A percentile compares a stretch with the other conserved stretches of the same genome.
phyloP scores from a whole-genome alignment of 768 basidiomycete genomes.

The Paxillus rubicundulus region DNA sequence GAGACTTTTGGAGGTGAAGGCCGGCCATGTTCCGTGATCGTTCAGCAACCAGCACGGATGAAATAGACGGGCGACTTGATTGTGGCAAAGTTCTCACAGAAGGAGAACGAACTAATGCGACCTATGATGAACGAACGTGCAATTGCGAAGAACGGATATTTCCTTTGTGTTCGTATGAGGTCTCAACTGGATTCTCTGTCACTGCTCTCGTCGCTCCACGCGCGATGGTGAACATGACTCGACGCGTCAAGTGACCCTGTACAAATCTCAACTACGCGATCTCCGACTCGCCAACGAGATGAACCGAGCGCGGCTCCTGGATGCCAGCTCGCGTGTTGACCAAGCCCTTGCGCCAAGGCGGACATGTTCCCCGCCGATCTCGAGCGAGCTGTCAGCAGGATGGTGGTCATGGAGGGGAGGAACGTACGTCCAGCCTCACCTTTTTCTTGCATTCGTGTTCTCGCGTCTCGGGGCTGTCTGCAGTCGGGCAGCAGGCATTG shows the following conservation, averaged over 20 bases:
- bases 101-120: slow-evolving; percentile 96
- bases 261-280: slow-evolving; percentile 86
- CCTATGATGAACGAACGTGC: slow-evolving; percentile 91
- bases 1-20: slow-evolving; percentile 84
- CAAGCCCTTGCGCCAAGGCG: slow-evolving; percentile 88
- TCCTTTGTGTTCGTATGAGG: neutral
- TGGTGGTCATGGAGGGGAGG: slow-evolving; percentile 87
- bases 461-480: neutral
- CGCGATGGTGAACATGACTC: slow-evolving; percentile 81
- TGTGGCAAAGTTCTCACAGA: slow-evolving; percentile 82
- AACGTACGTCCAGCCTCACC: slow-evolving; percentile 55
- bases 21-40: slow-evolving; percentile 27
- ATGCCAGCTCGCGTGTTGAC: slow-evolving; percentile 91
- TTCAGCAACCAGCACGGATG: neutral
- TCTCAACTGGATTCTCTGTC: neutral
- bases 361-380: slow-evolving; percentile 95
- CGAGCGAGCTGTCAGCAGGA: slow-evolving; percentile 90
- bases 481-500: slow-evolving; percentile 69
- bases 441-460: neutral
- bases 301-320: slow-evolving; percentile 87
- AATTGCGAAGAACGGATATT: slow-evolving; percentile 88
- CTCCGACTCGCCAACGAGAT: slow-evolving; percentile 89
- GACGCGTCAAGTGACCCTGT: slow-evolving; percentile 85
- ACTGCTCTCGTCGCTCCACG: neutral
- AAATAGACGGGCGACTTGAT: slow-evolving; percentile 91